A percentile compares a stretch with the other conserved stretches of the same genome.
Evolutionary conservation across 139 green algal genomes (phyloP).

Genomic region (Dunaliella primolecta): DNA sequence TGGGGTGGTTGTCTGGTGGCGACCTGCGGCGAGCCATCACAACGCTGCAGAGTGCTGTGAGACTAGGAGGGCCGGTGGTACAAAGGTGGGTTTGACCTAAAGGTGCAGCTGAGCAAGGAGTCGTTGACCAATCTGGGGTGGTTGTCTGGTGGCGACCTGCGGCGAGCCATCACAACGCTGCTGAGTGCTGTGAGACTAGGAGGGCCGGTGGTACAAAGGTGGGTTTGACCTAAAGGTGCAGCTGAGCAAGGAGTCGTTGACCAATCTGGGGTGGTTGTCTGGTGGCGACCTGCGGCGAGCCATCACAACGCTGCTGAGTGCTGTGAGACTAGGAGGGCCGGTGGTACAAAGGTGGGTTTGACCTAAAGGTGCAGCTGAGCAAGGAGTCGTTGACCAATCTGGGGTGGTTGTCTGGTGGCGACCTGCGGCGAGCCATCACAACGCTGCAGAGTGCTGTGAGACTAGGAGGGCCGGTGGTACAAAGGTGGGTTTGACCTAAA

Average conservation of each 20-base stretch:
- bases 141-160: conserved; percentile 81
- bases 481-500: too few relatives aligned
- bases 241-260: conserved; percentile 54
- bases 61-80: conserved; percentile 36
- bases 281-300: conserved; percentile 85
- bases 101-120: conserved; percentile 58
- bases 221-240: too few relatives aligned
- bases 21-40: conserved; percentile 92
- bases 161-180: conserved; percentile 87
- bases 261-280: conserved; percentile 59
- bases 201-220: too few relatives aligned
- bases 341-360: too few relatives aligned
- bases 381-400: conserved; percentile 59
- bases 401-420: conserved; percentile 63
- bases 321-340: conserved; percentile 42
- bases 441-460: conserved; percentile 79
- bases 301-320: conserved; percentile 88
- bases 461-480: conserved; percentile 30
- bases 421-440: conserved; percentile 90
- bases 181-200: conserved; percentile 67
- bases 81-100: too few relatives aligned
- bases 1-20: conserved; percentile 64
- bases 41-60: conserved; percentile 78
- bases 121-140: conserved; percentile 55
- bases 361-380: conserved; percentile 64